phyloP scores from a whole-genome alignment of 2,329 filamentous ascomycete species.

The Aspergillus transmontanensis region DNA sequence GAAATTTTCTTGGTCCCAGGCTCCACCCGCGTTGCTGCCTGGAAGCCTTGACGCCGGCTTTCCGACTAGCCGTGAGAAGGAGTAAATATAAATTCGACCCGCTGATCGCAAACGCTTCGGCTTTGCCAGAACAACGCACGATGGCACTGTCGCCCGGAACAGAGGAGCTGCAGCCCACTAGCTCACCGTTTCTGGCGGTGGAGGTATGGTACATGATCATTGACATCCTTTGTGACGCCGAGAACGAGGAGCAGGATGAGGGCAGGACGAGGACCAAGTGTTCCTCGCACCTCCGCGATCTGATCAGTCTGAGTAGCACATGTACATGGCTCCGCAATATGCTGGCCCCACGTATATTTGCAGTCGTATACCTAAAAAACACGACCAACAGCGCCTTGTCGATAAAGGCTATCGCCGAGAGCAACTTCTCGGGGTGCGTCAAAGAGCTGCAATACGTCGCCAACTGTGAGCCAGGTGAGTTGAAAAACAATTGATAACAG shows the following conservation, averaged over 20 bases:
- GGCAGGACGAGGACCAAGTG: not conserved
- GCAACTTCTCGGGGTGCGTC: not conserved
- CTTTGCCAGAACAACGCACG: no score
- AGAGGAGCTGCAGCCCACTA: no score
- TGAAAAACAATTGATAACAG: not conserved
- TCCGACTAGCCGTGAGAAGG: no score
- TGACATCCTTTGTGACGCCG: not conserved
- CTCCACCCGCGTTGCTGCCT: not conserved
- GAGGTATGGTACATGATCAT: slow-evolving; percentile 1
- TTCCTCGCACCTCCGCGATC: not conserved
- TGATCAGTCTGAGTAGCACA: not conserved
- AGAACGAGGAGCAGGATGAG: not conserved
- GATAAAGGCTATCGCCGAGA: not conserved
- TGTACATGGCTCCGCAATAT: not conserved
- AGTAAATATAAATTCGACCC: no score
- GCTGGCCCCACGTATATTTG: not conserved
- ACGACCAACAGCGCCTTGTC: slow-evolving; percentile 2
- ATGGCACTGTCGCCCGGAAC: no score
- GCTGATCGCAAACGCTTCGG: no score
- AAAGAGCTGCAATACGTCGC: not conserved
- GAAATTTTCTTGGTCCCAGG: no score
- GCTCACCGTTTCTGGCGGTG: no score
- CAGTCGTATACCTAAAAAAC: not conserved
- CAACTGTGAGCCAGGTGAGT: not conserved
- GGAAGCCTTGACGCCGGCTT: no score